Evolutionary conservation across 2,329 filamentous ascomycete genomes (phyloP), one percentile per base, ranked within the genome.

Genomic region (Aspergillus phoenicis): DNA sequence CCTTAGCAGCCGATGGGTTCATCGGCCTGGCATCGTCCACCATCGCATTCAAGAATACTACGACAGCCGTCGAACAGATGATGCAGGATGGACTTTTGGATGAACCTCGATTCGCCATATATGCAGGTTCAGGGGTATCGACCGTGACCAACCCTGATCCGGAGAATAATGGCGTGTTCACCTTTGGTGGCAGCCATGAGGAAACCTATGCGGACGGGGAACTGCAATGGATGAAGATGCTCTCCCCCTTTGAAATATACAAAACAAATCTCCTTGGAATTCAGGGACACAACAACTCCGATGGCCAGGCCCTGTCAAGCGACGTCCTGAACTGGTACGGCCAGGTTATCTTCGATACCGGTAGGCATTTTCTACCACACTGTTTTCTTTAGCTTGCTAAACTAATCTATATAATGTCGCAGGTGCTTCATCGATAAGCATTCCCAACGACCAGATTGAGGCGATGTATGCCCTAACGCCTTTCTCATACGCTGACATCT

Each of bases 21-120:
- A 10, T 52, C 2, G 51, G 51, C 3, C 20, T 52, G 13, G 51
- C 30, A 22, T 52, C 51, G 20, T 36, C 17, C 7, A 36, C 51
- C 20, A 26, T 52, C 11, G 51, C 51, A 5, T 36, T 52, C 33
- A 39, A 26, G 2, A 52, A 52, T 28, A 36, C 51, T 4, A 52
- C 51, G 2, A 10, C 51, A 4, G 17, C 30, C 8, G 22, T 52
- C 30, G 51, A 52, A 33, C 51, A 52, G 13, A 52, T 52, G 51
- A 39, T 52, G 51, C 51, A 52, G 33, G 51, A 52, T 24, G 51
- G 20, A 1, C 51, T 52, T 8, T 8, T 52, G 51, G 51, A 52
- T 2, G 11, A 52, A 13, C 51, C 51, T 4, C 51, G 51, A 11
- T 52, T 52, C 8, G 51, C 26, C 5, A 22, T 52, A 17, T 52